Percentiles rank a stretch among this genome's conserved stretches.
Conservation (phyloP, 768 basidiomycete genomes). For the Hebeloma cylindrosporum region DNA sequence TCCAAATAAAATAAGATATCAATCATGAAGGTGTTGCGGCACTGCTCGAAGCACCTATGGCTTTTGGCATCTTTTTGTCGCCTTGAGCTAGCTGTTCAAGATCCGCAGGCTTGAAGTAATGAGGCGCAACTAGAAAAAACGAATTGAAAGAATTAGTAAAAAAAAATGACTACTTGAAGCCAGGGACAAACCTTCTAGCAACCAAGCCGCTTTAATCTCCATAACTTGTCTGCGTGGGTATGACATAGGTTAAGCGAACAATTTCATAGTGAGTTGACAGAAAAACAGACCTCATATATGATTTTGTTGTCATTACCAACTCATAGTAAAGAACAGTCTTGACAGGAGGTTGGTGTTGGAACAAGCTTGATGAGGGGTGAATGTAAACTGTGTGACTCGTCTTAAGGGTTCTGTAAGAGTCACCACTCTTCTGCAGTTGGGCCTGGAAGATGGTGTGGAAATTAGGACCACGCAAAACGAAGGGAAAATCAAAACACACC, state of each 20-base stretch:
- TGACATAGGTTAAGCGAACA: conserved; percentile 4
- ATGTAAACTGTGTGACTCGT: conserved; percentile 96
- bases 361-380: conserved; percentile 92
- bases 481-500: conserved; percentile 42
- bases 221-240: conserved; percentile 76
- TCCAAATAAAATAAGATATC: not conserved
- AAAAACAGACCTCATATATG: conserved; percentile 75
- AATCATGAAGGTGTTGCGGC: conserved; percentile 23
- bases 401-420: conserved; percentile 95
- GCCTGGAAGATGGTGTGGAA: conserved; percentile 48
- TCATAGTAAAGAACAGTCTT: conserved; percentile 93
- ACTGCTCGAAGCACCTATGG: conserved; percentile 42
- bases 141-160: not conserved
- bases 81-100: conserved; percentile 76
- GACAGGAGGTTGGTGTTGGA: conserved; percentile 93
- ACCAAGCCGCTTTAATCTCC: conserved; percentile 97
- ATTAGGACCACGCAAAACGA: not conserved
- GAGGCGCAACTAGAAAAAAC: conserved; percentile 74
- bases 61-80: conserved; percentile 95
- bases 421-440: conserved; percentile 91
- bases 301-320: conserved; percentile 95
- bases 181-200: conserved; percentile 72
- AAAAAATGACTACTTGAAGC: not conserved
- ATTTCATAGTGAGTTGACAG: not conserved
- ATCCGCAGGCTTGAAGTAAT: conserved; percentile 90